Evolutionary conservation across 352 stramenopile species (phyloP).

Genomic region (Phytophthora pini): DNA sequence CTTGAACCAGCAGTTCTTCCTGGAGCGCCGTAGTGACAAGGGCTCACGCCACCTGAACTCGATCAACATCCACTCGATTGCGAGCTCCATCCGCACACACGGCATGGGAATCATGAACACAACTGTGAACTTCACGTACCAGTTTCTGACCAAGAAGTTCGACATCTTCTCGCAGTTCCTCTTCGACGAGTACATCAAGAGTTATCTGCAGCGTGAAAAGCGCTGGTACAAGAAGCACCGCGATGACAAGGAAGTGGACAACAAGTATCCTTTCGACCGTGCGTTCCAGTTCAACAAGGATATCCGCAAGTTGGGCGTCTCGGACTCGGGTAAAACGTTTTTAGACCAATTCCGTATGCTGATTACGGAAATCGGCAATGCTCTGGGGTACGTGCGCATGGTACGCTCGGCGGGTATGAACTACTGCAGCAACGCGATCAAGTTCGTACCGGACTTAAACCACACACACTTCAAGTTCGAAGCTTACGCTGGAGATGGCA

Average conservation of each 20-base stretch:
- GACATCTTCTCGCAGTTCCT: constrained; percentile 94
- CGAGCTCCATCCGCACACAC: constrained; percentile 93
- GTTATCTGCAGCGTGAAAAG: constrained; percentile 92
- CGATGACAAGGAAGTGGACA: constrained; percentile 89
- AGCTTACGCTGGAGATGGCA: constrained; percentile 67
- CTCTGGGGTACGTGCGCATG: constrained; percentile 94
- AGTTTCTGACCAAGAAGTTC: constrained; percentile 93
- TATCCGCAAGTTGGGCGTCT: constrained; percentile 87
- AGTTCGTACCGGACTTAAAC: constrained; percentile 93
- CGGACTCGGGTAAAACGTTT: constrained; percentile 88
- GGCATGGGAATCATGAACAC: constrained; percentile 96
- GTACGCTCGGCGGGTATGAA: constrained; percentile 93
- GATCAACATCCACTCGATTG: constrained; percentile 93
- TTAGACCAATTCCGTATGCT: constrained; percentile 92
- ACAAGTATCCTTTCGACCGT: constrained; percentile 93
- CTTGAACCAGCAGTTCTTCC: constrained; percentile 95
- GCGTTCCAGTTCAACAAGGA: constrained; percentile 94
- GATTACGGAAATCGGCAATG: constrained; percentile 94
- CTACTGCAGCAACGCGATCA: constrained; percentile 93
- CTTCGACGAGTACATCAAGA: constrained; percentile 95
- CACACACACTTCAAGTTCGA: constrained; percentile 88
- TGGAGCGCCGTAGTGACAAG: constrained; percentile 92
- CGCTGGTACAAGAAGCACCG: constrained; percentile 94
- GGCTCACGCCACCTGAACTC: constrained; percentile 93
- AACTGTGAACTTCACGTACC: constrained; percentile 96